A percentile compares a stretch with the other conserved stretches of the same genome.
Conservation (phyloP, 75 land plant genomes). For the Pinus tabuliformis region DNA sequence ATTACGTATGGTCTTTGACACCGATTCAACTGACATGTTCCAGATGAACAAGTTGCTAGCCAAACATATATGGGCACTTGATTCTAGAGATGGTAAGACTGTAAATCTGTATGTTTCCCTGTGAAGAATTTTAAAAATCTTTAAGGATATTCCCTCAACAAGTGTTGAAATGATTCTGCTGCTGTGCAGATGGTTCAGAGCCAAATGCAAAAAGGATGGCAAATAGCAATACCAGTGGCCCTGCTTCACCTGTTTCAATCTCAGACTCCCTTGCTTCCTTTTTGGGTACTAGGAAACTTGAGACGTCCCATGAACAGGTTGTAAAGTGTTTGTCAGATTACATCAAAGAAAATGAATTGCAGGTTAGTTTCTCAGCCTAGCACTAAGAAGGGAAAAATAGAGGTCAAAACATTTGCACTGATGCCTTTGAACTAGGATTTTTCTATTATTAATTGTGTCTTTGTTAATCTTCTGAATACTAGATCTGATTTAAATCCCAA, state of each 20-base stretch:
- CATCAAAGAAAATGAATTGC: slow-evolving; percentile 73
- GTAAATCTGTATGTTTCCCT: not conserved
- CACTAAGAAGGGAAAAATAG: not conserved
- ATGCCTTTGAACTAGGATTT: too few species aligned
- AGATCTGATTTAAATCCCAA: too few species aligned
- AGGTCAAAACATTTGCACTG: too few species aligned
- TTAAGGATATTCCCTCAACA: slow-evolving; percentile 6
- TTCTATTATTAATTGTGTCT: too few species aligned
- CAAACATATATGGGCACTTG: slow-evolving; percentile 81
- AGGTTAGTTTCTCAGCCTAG: slow-evolving; percentile 47
- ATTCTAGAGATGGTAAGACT: slow-evolving; percentile 30
- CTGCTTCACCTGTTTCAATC: slow-evolving; percentile 38
- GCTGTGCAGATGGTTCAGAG: slow-evolving; percentile 41
- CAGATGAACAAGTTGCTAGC: slow-evolving; percentile 93
- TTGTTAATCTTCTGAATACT: too few species aligned
- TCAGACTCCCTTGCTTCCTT: slow-evolving; percentile 74
- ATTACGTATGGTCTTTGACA: slow-evolving; percentile 76
- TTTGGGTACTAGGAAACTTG: slow-evolving; percentile 68
- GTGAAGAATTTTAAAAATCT: not conserved
- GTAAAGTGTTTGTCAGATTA: slow-evolving; percentile 64
- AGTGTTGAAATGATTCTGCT: not conserved
- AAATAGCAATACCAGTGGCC: slow-evolving; percentile 14
- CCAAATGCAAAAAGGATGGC: slow-evolving; percentile 48
- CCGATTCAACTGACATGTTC: slow-evolving; percentile 93
- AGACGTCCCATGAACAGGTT: slow-evolving; percentile 62